Conservation (phyloP, 352 stramenopile genomes). For the Phytophthora palmivora region DNA sequence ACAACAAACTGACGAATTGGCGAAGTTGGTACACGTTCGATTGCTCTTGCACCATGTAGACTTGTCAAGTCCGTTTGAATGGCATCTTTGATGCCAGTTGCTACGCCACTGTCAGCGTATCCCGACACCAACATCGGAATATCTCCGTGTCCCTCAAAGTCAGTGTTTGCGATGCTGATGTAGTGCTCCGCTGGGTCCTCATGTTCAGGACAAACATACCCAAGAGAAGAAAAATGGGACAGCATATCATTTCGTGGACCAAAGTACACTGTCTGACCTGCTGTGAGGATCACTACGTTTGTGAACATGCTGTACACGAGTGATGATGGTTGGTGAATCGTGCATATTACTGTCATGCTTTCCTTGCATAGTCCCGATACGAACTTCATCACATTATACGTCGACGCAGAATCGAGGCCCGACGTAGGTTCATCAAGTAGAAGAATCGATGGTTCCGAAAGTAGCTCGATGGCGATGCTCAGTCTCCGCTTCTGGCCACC, state of each 20-base stretch:
- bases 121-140: conserved; percentile 21
- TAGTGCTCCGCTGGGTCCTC: conserved; percentile 72
- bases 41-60: conserved; percentile 18
- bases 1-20: conserved; percentile 55
- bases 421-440: conserved; percentile 95
- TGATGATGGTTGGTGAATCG: conserved; percentile 87
- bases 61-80: conserved; percentile 15
- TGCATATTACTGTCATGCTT: conserved; percentile 85
- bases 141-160: conserved; percentile 47
- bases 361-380: conserved; percentile 51
- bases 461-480: conserved; percentile 94
- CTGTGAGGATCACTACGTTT: conserved; percentile 70
- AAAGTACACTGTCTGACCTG: conserved; percentile 90
- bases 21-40: conserved; percentile 42
- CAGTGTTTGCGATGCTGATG: conserved; percentile 62
- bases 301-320: conserved; percentile 64
- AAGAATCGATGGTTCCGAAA: conserved; percentile 93
- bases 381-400: conserved; percentile 88
- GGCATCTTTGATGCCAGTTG: conserved; percentile 1
- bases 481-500: conserved; percentile 92
- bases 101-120: conserved; percentile 18
- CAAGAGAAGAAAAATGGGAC: conserved; percentile 50
- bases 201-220: conserved; percentile 63
- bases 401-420: conserved; percentile 89
- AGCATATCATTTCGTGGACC: conserved; percentile 63